Conservation (phyloP, 768 basidiomycete species). For the Mycena sanguinolenta region DNA sequence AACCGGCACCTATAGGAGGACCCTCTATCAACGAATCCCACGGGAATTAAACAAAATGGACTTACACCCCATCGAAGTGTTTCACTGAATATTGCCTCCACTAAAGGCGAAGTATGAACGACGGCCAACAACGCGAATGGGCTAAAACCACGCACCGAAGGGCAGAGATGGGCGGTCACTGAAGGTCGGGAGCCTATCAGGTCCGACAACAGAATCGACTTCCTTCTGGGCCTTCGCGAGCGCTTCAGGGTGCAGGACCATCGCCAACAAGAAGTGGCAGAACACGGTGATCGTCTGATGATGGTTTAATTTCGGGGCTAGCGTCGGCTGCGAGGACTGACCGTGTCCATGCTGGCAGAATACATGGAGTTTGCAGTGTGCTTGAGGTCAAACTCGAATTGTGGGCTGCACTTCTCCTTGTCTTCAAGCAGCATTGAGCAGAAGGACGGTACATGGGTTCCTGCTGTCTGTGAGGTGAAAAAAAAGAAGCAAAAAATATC, state of each 20-base stretch:
- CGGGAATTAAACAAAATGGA: neutral
- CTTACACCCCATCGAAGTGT: conserved; percentile 62
- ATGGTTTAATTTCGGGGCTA: conserved; percentile 22
- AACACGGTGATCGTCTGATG: conserved; percentile 67
- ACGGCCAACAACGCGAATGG: neutral
- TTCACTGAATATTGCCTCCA: conserved; percentile 70
- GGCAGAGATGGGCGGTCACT: conserved; percentile 68
- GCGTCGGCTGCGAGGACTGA: conserved; percentile 40
- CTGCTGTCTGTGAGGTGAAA: conserved; percentile 52
- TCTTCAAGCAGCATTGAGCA: conserved; percentile 71
- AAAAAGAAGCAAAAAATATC: conserved; percentile 23
- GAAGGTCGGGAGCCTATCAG: conserved; percentile 70
- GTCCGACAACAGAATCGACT: conserved; percentile 71
- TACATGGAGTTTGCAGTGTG: conserved; percentile 92
- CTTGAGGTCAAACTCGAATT: conserved; percentile 77
- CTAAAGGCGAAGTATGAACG: conserved; percentile 34
- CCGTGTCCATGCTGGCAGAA: conserved; percentile 74
- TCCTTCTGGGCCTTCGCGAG: conserved; percentile 73
- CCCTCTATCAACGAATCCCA: neutral
- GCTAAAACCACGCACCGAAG: conserved; percentile 54
- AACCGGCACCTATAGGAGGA: conserved; percentile 54
- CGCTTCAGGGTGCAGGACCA: conserved; percentile 71
- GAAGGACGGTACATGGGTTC: conserved; percentile 55
- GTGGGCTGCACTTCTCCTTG: conserved; percentile 50
- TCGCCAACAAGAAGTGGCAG: conserved; percentile 74